Conservation (phyloP, 2,329 filamentous ascomycete species). For the Zasmidium cellare region DNA sequence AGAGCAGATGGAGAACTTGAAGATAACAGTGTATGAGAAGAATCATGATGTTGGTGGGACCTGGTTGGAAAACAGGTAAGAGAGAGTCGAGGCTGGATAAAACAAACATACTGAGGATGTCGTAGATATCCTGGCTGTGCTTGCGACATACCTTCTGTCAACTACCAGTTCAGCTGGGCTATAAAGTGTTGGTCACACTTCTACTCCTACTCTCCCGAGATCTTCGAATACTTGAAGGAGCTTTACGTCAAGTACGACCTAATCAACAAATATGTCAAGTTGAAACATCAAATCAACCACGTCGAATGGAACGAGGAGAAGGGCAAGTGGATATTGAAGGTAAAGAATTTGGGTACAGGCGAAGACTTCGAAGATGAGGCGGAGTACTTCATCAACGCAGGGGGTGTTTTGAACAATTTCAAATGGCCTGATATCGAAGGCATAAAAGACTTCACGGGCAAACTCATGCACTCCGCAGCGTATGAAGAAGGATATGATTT, state of each 20-base stretch:
- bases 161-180: constrained; percentile 54
- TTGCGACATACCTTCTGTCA: constrained; percentile 50
- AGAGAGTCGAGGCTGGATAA: neutral
- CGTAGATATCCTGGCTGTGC: constrained; percentile 33
- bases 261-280: constrained; percentile 47
- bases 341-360: constrained; percentile 37
- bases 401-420: constrained; percentile 47
- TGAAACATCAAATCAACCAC: constrained; percentile 46
- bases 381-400: constrained; percentile 47
- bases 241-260: constrained; percentile 47
- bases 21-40: constrained; percentile 41
- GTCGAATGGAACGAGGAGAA: constrained; percentile 46
- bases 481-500: constrained; percentile 44
- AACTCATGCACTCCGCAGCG: constrained; percentile 45
- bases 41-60: constrained; percentile 39
- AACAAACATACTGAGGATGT: neutral
- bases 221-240: constrained; percentile 50
- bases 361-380: constrained; percentile 35
- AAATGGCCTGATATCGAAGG: constrained; percentile 47
- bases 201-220: constrained; percentile 51
- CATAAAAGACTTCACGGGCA: constrained; percentile 44
- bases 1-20: constrained; percentile 42
- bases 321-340: constrained; percentile 41
- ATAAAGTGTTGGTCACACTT: constrained; percentile 51
- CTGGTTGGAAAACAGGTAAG: constrained; percentile 37